Evolutionary conservation across 2,329 filamentous ascomycete species (phyloP).

Genomic region (Didymella exigua): DNA sequence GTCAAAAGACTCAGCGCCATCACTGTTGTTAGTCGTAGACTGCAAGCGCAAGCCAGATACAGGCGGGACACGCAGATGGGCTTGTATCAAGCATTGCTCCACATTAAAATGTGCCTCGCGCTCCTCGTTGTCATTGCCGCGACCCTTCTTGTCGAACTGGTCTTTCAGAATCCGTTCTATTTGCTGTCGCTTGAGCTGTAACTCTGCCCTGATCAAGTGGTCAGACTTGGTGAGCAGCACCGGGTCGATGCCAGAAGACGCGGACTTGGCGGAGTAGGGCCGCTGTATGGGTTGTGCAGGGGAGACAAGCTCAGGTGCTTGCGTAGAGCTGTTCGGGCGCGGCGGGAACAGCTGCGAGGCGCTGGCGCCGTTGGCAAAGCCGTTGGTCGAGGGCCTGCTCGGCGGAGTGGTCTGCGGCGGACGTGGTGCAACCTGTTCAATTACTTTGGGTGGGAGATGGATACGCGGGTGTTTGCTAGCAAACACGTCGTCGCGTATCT

Average conservation of each 20-base stretch:
- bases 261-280: conserved; percentile 50
- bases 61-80: conserved; percentile 74
- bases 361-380: conserved; percentile 34
- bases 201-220: conserved; percentile 79
- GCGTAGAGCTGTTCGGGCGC: conserved; percentile 37
- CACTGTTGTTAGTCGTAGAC: conserved; percentile 63
- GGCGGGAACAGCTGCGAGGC: conserved; percentile 35
- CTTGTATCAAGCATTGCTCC: conserved; percentile 56
- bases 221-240: conserved; percentile 86
- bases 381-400: conserved; percentile 41
- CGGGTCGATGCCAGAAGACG: conserved; percentile 75
- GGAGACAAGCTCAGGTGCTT: conserved; percentile 31
- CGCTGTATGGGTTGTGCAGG: conserved; percentile 34
- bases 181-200: conserved; percentile 77
- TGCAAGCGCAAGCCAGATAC: conserved; percentile 64
- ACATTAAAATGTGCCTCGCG: conserved; percentile 50
- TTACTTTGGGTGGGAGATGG: conserved; percentile 61
- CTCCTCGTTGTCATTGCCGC: conserved; percentile 59
- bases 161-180: conserved; percentile 79
- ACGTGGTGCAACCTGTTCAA: conserved; percentile 50
- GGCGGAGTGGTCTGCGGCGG: conserved; percentile 32
- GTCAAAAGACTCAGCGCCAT: conserved; percentile 82
- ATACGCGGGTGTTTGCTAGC: conserved; percentile 73
- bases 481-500: conserved; percentile 79
- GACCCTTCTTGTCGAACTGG: conserved; percentile 68